Evolutionary conservation across 2,329 filamentous ascomycete genomes (phyloP).

Genomic region (Monilinia fructicola): DNA sequence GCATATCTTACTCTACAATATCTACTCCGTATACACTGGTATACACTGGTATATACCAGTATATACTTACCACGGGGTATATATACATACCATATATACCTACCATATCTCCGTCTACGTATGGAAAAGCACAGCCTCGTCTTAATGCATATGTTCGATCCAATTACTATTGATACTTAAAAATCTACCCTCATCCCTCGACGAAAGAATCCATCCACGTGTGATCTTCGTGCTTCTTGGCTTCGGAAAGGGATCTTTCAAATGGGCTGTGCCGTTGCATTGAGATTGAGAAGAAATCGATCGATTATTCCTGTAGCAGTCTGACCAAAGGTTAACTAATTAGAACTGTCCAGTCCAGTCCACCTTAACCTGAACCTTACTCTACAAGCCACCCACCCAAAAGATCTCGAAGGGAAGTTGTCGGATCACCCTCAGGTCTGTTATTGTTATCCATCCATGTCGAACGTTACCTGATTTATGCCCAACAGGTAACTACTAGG

Average conservation of each 20-base stretch:
- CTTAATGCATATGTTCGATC: background rate
- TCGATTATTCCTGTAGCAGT: background rate
- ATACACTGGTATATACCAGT: too few relatives aligned
- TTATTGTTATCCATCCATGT: constrained; percentile 3
- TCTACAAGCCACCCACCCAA: background rate
- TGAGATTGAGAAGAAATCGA: background rate
- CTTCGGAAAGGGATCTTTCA: too few relatives aligned
- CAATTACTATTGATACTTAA: constrained; percentile 1
- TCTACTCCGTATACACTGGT: too few relatives aligned
- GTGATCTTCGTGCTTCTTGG: background rate
- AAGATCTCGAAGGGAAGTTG: background rate
- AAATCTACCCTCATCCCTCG: background rate
- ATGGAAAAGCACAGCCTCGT: background rate
- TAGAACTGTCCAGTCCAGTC: too few relatives aligned
- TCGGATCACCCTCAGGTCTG: constrained; percentile 11
- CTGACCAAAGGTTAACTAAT: too few relatives aligned
- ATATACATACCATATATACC: too few relatives aligned
- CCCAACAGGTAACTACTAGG: background rate
- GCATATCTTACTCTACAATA: too few relatives aligned
- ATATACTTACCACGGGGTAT: too few relatives aligned
- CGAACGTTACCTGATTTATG: constrained; percentile 5
- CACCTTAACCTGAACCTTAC: background rate
- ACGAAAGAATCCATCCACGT: constrained; percentile 2
- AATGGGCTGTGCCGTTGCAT: background rate
- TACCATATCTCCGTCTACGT: too few relatives aligned